phyloP scores from a whole-genome alignment of 345 rosid genomes.

The Passiflora organensis region DNA sequence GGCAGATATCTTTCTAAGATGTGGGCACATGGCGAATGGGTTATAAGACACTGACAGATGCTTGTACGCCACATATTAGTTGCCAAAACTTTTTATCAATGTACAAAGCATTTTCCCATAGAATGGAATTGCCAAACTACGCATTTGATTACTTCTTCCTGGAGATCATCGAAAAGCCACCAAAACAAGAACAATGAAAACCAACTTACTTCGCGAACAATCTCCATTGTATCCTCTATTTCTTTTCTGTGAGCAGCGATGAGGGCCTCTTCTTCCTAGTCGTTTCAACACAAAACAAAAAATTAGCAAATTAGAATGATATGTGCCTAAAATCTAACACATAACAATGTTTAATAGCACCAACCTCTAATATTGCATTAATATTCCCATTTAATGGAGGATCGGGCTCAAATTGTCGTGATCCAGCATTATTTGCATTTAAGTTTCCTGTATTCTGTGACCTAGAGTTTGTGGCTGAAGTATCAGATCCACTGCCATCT shows the following conservation, averaged over 20 bases:
- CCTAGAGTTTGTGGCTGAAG: slow-evolving; percentile 36
- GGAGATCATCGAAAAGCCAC: too few species aligned
- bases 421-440: slow-evolving; percentile 37
- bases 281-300: slow-evolving; percentile 1
- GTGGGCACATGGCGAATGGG: too few species aligned
- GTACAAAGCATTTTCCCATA: too few species aligned
- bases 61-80: too few species aligned
- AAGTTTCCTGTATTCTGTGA: too few species aligned
- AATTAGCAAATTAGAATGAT: not conserved
- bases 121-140: too few species aligned
- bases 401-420: slow-evolving; percentile 45
- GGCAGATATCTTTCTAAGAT: too few species aligned
- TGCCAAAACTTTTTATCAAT: too few species aligned
- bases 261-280: slow-evolving; percentile 90
- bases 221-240: slow-evolving; percentile 98
- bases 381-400: slow-evolving; percentile 59
- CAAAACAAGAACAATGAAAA: not conserved
- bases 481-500: slow-evolving; percentile 50
- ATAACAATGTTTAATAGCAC: slow-evolving; percentile 5
- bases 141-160: too few species aligned
- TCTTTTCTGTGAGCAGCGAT: slow-evolving; percentile 93
- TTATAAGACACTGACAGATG: too few species aligned
- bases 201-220: slow-evolving; percentile 80
- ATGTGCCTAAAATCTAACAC: too few species aligned
- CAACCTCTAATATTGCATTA: slow-evolving; percentile 80